Percentiles rank a stretch among this genome's conserved stretches.
These are phyloP conservation scores for Penicillium chermesinum DNA, from an alignment of 495 filamentous ascomycete species.

Conservation along the genomic window DNA sequence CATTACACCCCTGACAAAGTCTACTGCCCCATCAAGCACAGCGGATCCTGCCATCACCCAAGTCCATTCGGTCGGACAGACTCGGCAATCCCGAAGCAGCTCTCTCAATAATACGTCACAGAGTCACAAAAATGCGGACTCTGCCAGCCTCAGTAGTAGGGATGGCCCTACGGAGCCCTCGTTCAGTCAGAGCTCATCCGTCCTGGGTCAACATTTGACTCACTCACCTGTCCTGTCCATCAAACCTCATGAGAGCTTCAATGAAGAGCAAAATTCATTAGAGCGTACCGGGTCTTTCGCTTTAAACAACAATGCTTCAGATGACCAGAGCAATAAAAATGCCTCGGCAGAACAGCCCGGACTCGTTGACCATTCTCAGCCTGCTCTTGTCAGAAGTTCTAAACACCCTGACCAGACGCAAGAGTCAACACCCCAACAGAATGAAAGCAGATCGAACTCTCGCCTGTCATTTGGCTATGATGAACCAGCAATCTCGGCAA, in stretches of 20 bases:
- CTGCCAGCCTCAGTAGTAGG: constrained; percentile 28
- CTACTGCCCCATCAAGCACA: constrained; percentile 31
- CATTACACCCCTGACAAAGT: constrained; percentile 43
- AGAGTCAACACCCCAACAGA: constrained; percentile 12
- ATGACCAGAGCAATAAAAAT: constrained; percentile 20
- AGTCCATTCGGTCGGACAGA: constrained; percentile 47
- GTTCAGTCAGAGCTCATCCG: constrained; percentile 27
- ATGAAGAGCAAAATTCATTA: constrained; percentile 18
- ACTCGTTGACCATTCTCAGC: constrained; percentile 21
- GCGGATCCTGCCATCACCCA: constrained; percentile 47
- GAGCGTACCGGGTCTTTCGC: constrained; percentile 19
- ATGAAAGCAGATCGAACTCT: constrained; percentile 31
- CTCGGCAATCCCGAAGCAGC: constrained; percentile 33
- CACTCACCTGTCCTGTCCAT: constrained; percentile 33
- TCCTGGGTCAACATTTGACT: constrained; percentile 26
- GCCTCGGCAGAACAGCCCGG: constrained; percentile 22
- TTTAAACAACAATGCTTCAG: constrained; percentile 16
- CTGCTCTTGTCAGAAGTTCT: constrained; percentile 14
- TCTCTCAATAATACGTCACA: constrained; percentile 27
- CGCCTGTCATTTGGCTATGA: constrained; percentile 36
- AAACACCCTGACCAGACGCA: constrained; percentile 25
- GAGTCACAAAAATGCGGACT: constrained; percentile 24
- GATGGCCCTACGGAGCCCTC: constrained; percentile 27
- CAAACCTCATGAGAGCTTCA: constrained; percentile 22
- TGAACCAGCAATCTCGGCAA: constrained; percentile 29